Base-by-base conservation (phyloP, 192 early-diverging fungal species). In the Coemansia sp. region DNA sequence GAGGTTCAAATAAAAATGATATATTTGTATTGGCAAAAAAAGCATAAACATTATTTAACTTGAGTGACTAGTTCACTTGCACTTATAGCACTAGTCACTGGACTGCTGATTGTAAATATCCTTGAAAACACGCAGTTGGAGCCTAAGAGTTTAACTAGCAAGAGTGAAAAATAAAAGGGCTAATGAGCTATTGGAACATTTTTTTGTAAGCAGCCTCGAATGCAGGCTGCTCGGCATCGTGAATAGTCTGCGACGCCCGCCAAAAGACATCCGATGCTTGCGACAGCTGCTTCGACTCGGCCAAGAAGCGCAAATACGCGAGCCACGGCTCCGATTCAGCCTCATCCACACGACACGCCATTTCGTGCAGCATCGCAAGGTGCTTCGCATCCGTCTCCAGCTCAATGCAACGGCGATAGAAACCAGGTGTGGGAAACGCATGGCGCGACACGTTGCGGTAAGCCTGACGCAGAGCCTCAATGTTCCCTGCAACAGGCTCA, bases 401-500 rank as follows among this genome's bases (percentile, higher is more conserved):
- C 56, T 80, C 75, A 39, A 91, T 52, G 63, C 89, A 90, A n/a
- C 76, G 62, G 59, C 80, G 76, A 68, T 83, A 88, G 66, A 91
- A 90, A 4, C 57, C 67, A 29, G 80, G 59, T 7, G 86, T 89
- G 10, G 89, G 88, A 59, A 85, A 87, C 23, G 85, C 83, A 37
- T 76, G 79, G 16, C 79, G 70, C 26, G 83, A 55, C 8, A 90
- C 69, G 11, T 72, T 75, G 35, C 69, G 65, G 59, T 85, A 86
- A 16, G 82, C 72, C 3, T 60, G 63, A 37, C 90, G 79, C 35
- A 85, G 68, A 19, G 71, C 75, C 1, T 82, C 80, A 9, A 86
- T 74, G 17, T 72, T 69, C 16, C 64, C 61, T 2, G 21, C 17
- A 11, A 27, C 51, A 53, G 23, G 21, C 9, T 41, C 21, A 29